These are phyloP conservation scores for Penicillium atrosanguineum DNA, from an alignment of 495 filamentous ascomycete species.

Conservation along the genomic window DNA sequence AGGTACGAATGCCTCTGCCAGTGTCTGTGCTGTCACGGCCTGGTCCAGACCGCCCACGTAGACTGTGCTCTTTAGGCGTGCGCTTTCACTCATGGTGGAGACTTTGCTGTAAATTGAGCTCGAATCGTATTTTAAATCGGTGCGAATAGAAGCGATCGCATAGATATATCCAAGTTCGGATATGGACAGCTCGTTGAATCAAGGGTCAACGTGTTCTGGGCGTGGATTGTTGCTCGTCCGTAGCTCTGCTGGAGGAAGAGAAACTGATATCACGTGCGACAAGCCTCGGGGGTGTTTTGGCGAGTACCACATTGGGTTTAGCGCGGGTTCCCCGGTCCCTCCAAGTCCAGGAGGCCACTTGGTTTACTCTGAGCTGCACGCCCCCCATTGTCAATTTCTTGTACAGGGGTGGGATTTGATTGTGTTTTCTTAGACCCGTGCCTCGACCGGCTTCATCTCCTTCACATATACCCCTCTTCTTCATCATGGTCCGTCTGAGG, in stretches of 20 bases:
- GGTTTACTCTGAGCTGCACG: constrained; percentile 33
- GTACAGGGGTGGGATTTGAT: constrained; percentile 26
- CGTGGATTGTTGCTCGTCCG: constrained; percentile 1
- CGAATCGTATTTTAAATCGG: not conserved
- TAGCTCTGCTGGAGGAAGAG: constrained; percentile 7
- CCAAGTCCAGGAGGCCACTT: constrained; percentile 48
- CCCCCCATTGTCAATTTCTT: constrained; percentile 24
- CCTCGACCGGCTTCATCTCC: constrained; percentile 20
- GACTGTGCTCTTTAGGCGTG: constrained; percentile 82
- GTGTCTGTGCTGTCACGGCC: constrained; percentile 65
- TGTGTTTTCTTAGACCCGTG: constrained; percentile 15
- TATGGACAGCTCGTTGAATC: not conserved
- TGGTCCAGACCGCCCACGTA: constrained; percentile 88
- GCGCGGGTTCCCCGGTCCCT: constrained; percentile 34
- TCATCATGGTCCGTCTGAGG: constrained; percentile 87
- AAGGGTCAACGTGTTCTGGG: not conserved
- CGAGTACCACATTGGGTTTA: constrained; percentile 36
- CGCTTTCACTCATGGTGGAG: constrained; percentile 68
- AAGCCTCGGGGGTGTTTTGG: constrained; percentile 37
- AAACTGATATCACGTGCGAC: constrained; percentile 44
- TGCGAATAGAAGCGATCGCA: not conserved
- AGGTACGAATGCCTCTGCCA: constrained; percentile 90
- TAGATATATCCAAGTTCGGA: not conserved
- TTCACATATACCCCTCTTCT: constrained; percentile 21
- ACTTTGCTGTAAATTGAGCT: not conserved